Conservation (phyloP, 306 rosid genomes). For the Chamaecrista fasciculata region DNA sequence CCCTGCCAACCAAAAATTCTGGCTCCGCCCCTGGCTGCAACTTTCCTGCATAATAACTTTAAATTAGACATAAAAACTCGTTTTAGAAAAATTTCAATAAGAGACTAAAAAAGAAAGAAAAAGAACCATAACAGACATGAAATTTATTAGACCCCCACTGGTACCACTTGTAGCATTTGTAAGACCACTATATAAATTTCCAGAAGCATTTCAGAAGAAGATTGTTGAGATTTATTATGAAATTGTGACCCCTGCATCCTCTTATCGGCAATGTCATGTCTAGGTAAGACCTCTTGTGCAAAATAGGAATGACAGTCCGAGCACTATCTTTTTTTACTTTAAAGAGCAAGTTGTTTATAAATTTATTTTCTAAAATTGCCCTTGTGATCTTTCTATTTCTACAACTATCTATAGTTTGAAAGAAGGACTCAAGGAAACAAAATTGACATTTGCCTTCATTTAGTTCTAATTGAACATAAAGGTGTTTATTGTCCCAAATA, state of each 20-base stretch:
- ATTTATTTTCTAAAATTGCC: slow-evolving; percentile 27
- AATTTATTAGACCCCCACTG: slow-evolving; percentile 30
- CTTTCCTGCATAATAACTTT: not conserved
- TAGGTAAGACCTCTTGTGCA: slow-evolving; percentile 52
- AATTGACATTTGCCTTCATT: too few species aligned
- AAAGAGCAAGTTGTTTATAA: slow-evolving; percentile 26
- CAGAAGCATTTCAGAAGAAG: slow-evolving; percentile 43
- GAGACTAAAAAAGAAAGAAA: slow-evolving; percentile 9
- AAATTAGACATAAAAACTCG: not conserved
- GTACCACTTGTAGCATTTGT: slow-evolving; percentile 33
- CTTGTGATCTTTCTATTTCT: too few species aligned
- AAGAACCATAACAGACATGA: slow-evolving; percentile 58
- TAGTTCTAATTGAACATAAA: too few species aligned
- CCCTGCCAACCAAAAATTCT: too few species aligned
- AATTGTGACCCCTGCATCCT: slow-evolving; percentile 59
- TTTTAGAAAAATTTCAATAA: not conserved
- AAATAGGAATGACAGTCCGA: slow-evolving; percentile 27
- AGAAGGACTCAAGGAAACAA: too few species aligned
- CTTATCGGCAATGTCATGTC: slow-evolving; percentile 80
- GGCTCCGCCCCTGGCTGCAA: too few species aligned
- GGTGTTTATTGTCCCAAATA: too few species aligned
- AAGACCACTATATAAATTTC: slow-evolving; percentile 34
- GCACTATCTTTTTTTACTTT: too few species aligned
- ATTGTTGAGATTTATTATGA: slow-evolving; percentile 36
- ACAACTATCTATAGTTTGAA: too few species aligned